These are phyloP conservation scores for Gnomoniopsis smithogilvyi DNA, from an alignment of 2,329 filamentous ascomycete species.

Conservation along the genomic window DNA sequence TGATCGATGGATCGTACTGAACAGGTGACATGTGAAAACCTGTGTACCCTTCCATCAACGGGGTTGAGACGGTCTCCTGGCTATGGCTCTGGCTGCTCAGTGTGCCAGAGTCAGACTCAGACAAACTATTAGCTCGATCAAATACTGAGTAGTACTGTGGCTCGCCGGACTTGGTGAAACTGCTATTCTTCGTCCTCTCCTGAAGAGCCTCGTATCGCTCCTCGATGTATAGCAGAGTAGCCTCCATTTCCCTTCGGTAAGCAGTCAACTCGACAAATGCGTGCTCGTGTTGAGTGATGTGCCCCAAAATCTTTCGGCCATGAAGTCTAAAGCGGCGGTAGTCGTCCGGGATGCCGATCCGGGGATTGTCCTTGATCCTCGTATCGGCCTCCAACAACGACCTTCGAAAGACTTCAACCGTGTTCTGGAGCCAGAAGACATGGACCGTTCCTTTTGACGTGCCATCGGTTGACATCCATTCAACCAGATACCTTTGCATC, in stretches of 20 bases:
- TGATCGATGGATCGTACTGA: conserved; percentile 23
- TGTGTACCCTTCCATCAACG: conserved; percentile 24
- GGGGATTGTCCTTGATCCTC: conserved; percentile 38
- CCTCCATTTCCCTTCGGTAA: conserved; percentile 32
- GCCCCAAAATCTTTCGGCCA: conserved; percentile 41
- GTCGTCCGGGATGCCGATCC: conserved; percentile 47
- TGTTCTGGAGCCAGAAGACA: conserved; percentile 46
- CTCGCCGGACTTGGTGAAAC: conserved; percentile 31
- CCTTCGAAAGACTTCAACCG: conserved; percentile 44
- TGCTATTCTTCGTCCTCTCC: conserved; percentile 35
- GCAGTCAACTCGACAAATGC: conserved; percentile 27
- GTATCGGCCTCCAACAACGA: conserved; percentile 45
- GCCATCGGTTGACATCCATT: conserved; percentile 28
- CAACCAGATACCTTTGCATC: conserved; percentile 49
- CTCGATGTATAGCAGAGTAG: conserved; percentile 35
- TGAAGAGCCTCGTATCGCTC: conserved; percentile 41
- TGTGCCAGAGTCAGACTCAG: conserved; percentile 43
- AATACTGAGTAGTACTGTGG: conserved; percentile 43
- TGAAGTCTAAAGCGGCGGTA: conserved; percentile 51
- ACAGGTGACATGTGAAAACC: conserved; percentile 29
- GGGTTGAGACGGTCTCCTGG: conserved; percentile 22
- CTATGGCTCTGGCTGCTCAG: conserved; percentile 33
- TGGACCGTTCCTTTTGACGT: conserved; percentile 39
- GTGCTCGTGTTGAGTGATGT: conserved; percentile 38
- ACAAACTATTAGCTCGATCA: conserved; percentile 46